Evolutionary conservation across 805 yeast genomes (phyloP), one percentile per base, ranked within the genome.

Genomic region (Starmera quercuum): DNA sequence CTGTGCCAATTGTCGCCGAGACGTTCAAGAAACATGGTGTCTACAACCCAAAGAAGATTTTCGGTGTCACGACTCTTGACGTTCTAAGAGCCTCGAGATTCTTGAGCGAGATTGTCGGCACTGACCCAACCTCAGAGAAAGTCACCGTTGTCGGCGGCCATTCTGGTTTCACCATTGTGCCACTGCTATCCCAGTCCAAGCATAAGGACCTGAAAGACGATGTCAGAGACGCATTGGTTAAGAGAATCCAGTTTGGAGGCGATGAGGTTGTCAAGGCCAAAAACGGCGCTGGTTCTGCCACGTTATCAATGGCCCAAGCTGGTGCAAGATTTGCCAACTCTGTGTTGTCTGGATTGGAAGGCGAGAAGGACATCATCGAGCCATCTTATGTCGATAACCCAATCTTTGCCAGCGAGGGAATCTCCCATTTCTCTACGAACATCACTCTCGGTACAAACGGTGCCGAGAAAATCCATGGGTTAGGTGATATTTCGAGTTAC

Each of bases 231-330:
- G 50, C 51, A 35, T 73, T 88, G 48, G 75, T 86, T 51, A 71
- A 85, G 71, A 77, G 97, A 64, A 88, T 88, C 47, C 97, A 88
- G 66, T 87, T 82, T 49, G 95, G 95, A 41, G 97, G 97, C 56
- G 97, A 88, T 58, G 97, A 90, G 63, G 95, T 88, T 31, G 97
- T 88, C 44, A 70, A 83, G 65, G 97, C 97, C 36, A 88, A 88
- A 68, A 81, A 84, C 50, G 97, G 97, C 44, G 79, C 79, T 33
- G 97, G 97, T 26, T 84, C 95, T 31, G 97, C 97, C 37, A 88
- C 97, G 24, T 70, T 88, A 46, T 83, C 95, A 20, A 90, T 85
- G 95, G 95, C 95, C 39, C 83, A 78, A 59, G 95, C 95, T 37
- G 95, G 92, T 64, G 80, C 83, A 39, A 73, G 78, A 61, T 77